phyloP scores from a whole-genome alignment of 306 rosid species.

The Inga laurina region DNA sequence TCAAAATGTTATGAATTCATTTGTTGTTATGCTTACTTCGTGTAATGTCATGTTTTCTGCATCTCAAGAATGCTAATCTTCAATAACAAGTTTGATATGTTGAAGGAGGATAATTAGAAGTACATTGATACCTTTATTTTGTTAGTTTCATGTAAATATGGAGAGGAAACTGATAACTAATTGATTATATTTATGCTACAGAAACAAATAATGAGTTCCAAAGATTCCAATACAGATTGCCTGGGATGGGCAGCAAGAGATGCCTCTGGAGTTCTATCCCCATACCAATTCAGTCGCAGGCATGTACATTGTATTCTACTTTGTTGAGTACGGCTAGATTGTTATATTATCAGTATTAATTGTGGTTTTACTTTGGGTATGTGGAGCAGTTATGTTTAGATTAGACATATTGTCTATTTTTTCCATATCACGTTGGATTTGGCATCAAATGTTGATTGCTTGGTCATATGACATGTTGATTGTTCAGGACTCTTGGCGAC shows the following conservation, averaged over 20 bases:
- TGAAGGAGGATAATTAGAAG: slow-evolving; percentile 1
- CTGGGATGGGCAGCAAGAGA: slow-evolving; percentile 86
- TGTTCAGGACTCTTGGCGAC: slow-evolving; percentile 56
- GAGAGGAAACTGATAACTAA: slow-evolving; percentile 7
- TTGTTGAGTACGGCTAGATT: neutral
- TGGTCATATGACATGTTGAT: slow-evolving; percentile 28
- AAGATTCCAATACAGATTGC: slow-evolving; percentile 47
- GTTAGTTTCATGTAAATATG: slow-evolving; percentile 9
- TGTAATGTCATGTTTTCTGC: neutral
- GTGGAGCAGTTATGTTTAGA: neutral
- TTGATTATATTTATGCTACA: slow-evolving; percentile 1
- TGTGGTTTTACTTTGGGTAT: neutral
- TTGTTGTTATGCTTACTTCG: neutral
- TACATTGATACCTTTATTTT: neutral
- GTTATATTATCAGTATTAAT: neutral
- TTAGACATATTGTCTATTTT: neutral
- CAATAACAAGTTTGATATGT: neutral
- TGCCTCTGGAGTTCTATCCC: slow-evolving; percentile 66
- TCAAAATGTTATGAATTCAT: neutral
- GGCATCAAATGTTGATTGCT: neutral
- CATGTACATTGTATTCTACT: slow-evolving; percentile 17
- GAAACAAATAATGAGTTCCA: slow-evolving; percentile 49
- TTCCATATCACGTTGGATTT: neutral
- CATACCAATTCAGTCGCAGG: slow-evolving; percentile 81
- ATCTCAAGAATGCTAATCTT: neutral